Base-by-base conservation (phyloP, 768 basidiomycete species). In the Fomitopsis pulvina region DNA sequence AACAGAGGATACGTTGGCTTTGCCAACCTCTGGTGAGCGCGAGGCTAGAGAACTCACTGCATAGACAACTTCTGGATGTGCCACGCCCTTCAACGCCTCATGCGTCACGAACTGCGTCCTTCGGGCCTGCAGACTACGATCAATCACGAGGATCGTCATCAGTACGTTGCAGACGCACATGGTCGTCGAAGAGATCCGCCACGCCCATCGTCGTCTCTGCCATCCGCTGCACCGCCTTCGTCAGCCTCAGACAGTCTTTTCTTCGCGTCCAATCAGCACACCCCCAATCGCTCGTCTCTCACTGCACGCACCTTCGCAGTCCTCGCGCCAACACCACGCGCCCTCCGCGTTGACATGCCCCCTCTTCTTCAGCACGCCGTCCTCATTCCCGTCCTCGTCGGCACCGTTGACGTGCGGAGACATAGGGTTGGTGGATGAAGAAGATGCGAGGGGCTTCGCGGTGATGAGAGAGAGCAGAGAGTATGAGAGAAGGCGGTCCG, bases 251-350 rank as follows among this genome's bases (percentile, higher is more conserved):
- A 61, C 90, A 92, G 30, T 82, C 89, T 87, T 49, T 10, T 26
- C 24, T 21, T 18, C 12, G n/a, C n/a, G n/a, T n/a, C n/a, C n/a
- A n/a, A n/a, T n/a, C n/a, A n/a, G n/a, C n/a, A n/a, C n/a, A n/a
- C n/a, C n/a, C n/a, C n/a, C n/a, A n/a, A n/a, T n/a, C n/a, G n/a
- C n/a, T n/a, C n/a, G n/a, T n/a, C n/a, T n/a, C n/a, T n/a, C n/a
- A n/a, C n/a, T n/a, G 14, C 21, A 44, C 68, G 12, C 57, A 87
- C 87, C 81, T 62, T 75, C 66, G 61, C 90, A 92, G 2, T 73
- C 74, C 47, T 92, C 87, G 22, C 81, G 74, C 89, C 90, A 94
- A 63, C 89, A 91, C 87, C 91, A 88, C 2, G 87, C 89, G 1
- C 87, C 84, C 22, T 87, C 78, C 8, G 72, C 70, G 54, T 91